A percentile compares a stretch with the other conserved stretches of the same genome.
Conservation (phyloP, 1,139 yeast genomes). For the Scheffersomyces parashehatae region DNA sequence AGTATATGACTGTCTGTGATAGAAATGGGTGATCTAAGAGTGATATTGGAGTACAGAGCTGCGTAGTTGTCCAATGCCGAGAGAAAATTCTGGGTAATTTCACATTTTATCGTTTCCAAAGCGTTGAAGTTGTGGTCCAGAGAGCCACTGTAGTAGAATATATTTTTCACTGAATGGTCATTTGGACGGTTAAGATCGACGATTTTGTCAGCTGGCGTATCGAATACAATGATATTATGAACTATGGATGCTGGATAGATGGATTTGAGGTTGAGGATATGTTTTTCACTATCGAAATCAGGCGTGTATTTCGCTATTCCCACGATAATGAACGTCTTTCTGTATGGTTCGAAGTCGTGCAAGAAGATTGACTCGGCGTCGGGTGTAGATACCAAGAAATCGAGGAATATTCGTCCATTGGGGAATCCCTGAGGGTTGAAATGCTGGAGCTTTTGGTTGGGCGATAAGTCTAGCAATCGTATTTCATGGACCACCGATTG, state of each 20-base stretch:
- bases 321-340: conserved; percentile 70
- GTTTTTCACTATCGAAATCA: conserved; percentile 23
- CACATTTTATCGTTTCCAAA: conserved; percentile 74
- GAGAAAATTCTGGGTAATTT: conserved; percentile 64
- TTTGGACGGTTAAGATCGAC: conserved; percentile 15
- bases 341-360: conserved; percentile 85
- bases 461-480: conserved; percentile 72
- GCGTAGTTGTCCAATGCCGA: conserved; percentile 66
- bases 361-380: conserved; percentile 64
- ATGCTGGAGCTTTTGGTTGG: conserved; percentile 52
- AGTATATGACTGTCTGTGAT: conserved; percentile 51
- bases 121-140: conserved; percentile 32
- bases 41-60: conserved; percentile 67
- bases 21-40: conserved; percentile 72
- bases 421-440: conserved; percentile 90
- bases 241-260: conserved; percentile 61
- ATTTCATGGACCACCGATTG: conserved; percentile 56
- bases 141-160: conserved; percentile 26
- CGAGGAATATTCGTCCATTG: conserved; percentile 66
- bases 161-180: conserved; percentile 22
- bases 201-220: conserved; percentile 38
- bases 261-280: conserved; percentile 27
- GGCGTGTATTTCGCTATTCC: conserved; percentile 57
- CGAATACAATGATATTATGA: conserved; percentile 63
- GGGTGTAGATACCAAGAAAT: conserved; percentile 48